Percentiles rank a stretch among this genome's conserved stretches.
These are phyloP conservation scores for Macadamia integrifolia DNA, from an alignment of 164 flowering plant genomes.

Conservation along the genomic window DNA sequence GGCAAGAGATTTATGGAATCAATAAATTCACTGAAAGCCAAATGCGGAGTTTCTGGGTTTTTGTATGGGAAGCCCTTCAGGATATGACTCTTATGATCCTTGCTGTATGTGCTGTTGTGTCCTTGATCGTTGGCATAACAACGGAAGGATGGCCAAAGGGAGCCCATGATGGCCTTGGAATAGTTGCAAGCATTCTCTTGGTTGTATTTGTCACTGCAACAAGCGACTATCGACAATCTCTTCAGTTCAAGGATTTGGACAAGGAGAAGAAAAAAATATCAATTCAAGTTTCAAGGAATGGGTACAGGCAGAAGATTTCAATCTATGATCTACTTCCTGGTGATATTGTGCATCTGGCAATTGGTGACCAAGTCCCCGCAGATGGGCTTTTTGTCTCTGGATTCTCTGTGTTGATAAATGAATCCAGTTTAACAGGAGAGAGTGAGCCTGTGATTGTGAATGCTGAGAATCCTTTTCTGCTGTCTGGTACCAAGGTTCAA, in stretches of 20 bases:
- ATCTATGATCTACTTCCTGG: slow-evolving; percentile 90
- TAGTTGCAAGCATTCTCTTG: slow-evolving; percentile 82
- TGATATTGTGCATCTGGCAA: slow-evolving; percentile 81
- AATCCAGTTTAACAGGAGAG: slow-evolving; percentile 95
- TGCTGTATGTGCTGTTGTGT: slow-evolving; percentile 72
- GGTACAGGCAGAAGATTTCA: slow-evolving; percentile 76
- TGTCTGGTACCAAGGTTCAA: slow-evolving; percentile 96
- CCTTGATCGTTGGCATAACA: slow-evolving; percentile 71
- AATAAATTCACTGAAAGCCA: slow-evolving; percentile 81
- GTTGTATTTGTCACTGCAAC: slow-evolving; percentile 96
- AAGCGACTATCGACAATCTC: slow-evolving; percentile 86
- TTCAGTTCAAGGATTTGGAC: slow-evolving; percentile 95
- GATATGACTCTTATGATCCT: slow-evolving; percentile 94
- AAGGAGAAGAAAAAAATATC: slow-evolving; percentile 87
- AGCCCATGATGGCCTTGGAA: slow-evolving; percentile 96
- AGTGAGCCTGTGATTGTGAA: slow-evolving; percentile 70
- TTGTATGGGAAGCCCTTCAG: slow-evolving; percentile 97
- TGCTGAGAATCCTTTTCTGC: slow-evolving; percentile 63
- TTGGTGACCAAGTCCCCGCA: slow-evolving; percentile 96
- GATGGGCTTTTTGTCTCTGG: slow-evolving; percentile 91
- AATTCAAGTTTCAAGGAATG: slow-evolving; percentile 75
- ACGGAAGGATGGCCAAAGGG: slow-evolving; percentile 98
- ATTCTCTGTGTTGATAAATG: slow-evolving; percentile 73
- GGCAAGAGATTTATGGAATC: slow-evolving; percentile 66
- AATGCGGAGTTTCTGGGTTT: slow-evolving; percentile 61